phyloP scores from a whole-genome alignment of 2,329 filamentous ascomycete species.

The Verticillium nubilum region DNA sequence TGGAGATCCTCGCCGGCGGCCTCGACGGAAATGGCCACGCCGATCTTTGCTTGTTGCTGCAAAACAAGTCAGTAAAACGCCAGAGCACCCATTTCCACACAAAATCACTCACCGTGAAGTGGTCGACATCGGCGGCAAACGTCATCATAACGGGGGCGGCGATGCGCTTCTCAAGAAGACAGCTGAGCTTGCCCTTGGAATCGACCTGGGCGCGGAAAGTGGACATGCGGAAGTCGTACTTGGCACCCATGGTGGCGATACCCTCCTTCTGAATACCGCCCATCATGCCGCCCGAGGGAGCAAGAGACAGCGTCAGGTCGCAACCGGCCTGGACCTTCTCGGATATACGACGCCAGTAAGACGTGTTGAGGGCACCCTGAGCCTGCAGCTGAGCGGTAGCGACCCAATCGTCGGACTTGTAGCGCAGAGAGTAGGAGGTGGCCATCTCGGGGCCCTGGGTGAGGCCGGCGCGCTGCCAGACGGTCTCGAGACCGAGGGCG shows the following conservation, averaged over 20 bases:
- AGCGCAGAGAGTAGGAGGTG: slow-evolving; percentile 84
- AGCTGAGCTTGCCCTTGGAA: slow-evolving; percentile 88
- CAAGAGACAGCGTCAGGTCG: slow-evolving; percentile 85
- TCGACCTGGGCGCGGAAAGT: slow-evolving; percentile 96
- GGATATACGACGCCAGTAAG: slow-evolving; percentile 89
- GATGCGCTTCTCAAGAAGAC: slow-evolving; percentile 91
- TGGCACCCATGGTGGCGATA: slow-evolving; percentile 84
- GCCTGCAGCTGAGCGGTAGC: slow-evolving; percentile 79
- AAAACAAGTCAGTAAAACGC: slow-evolving; percentile 1
- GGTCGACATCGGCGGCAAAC: slow-evolving; percentile 94
- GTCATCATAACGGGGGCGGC: slow-evolving; percentile 88
- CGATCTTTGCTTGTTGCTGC: slow-evolving; percentile 92
- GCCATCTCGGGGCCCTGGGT: slow-evolving; percentile 86
- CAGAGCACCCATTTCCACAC: neutral
- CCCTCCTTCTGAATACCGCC: slow-evolving; percentile 80
- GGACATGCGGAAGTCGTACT: slow-evolving; percentile 96
- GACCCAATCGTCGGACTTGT: slow-evolving; percentile 90
- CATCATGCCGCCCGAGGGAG: slow-evolving; percentile 63
- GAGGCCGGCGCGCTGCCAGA: slow-evolving; percentile 85
- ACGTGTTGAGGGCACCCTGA: slow-evolving; percentile 81
- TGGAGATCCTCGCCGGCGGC: slow-evolving; percentile 78
- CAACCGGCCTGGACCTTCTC: slow-evolving; percentile 96
- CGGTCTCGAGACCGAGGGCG: slow-evolving; percentile 81
- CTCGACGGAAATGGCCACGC: slow-evolving; percentile 89
- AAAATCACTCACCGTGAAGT: slow-evolving; percentile 70